Evolutionary conservation across 257 asterid genomes (phyloP), one percentile per base, ranked within the genome.

Genomic region (Nicotiana benthamiana): DNA sequence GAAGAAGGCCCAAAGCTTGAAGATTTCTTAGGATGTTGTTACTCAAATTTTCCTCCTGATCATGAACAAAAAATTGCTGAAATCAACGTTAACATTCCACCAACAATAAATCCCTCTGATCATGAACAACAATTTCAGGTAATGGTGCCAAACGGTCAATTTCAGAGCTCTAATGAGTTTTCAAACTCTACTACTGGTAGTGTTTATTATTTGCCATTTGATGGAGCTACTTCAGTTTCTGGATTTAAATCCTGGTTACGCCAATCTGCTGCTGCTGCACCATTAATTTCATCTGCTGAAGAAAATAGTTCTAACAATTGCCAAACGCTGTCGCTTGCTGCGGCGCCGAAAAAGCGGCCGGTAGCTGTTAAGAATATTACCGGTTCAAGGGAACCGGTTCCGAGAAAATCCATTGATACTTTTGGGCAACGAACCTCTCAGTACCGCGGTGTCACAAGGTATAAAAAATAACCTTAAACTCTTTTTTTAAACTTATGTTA

Each of bases 371-470:
- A 74, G 83, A 87, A 80, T 59, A 74, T 4, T 18, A 46, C 82
- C 20, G 76, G 54, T 51, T 82, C 77, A 5, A 89, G 82, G 80
- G 93, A 89, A 78, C 18, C 84, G 7, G 83, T 51, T 30, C 93
- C 91, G 24, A 90, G 96, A 4, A 94, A 94, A 83, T 94, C 97
- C 1, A 84, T 92, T 24, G 97, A 94, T 78, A 86, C 91, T 75
- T 94, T 94, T 52, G 97, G 97, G 17, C 97, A 94, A 75, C 86
- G 98, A 79, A 94, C 98, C 43, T 94, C 98, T 20, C 98, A 92
- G 70, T 92, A 82, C 78, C 93, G 98, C 3, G 98, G 98, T 5
- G 98, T 94, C 77, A 94, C 98, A 3, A 94, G 98, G 98, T 89
- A 40, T 8, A 15, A 53, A 16, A 5, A 16, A 28, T 2, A 28